A percentile compares a stretch with the other conserved stretches of the same genome.
These are phyloP conservation scores for Leptographium galeiforme DNA, from an alignment of 2,329 filamentous ascomycete genomes.

Conservation along the genomic window DNA sequence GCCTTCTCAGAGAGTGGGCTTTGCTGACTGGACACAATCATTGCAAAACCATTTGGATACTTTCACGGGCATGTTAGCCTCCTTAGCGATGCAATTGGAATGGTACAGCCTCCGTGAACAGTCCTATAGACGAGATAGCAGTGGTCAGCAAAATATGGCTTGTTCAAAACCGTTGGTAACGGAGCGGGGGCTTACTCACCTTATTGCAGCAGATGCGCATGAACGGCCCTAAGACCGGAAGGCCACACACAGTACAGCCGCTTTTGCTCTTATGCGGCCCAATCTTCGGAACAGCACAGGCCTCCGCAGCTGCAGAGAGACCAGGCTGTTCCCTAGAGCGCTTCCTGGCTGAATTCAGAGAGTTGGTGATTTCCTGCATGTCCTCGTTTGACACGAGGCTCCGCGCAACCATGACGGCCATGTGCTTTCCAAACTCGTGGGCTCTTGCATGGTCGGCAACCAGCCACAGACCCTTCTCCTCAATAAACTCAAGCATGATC, in stretches of 20 bases:
- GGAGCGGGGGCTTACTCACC: conserved; percentile 17
- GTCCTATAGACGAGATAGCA: conserved; percentile 16
- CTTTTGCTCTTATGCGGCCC: conserved; percentile 26
- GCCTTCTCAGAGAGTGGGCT: not conserved
- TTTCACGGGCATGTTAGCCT: conserved; percentile 22
- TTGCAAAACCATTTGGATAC: conserved; percentile 27
- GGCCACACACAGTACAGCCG: conserved; percentile 34
- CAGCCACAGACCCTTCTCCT: conserved; percentile 39
- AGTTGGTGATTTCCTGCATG: conserved; percentile 27
- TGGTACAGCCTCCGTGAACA: conserved; percentile 35
- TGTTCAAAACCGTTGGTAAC: not conserved
- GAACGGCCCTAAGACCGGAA: conserved; percentile 32
- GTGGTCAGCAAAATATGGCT: not conserved
- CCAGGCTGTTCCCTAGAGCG: conserved; percentile 10
- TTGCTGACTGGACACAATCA: conserved; percentile 18
- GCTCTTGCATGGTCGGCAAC: conserved; percentile 31
- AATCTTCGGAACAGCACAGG: not conserved
- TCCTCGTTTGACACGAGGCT: conserved; percentile 31
- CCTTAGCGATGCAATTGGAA: conserved; percentile 27
- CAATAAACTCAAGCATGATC: conserved; percentile 37
- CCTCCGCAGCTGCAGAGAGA: not conserved
- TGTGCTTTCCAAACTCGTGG: conserved; percentile 41
- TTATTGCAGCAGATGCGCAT: conserved; percentile 36
- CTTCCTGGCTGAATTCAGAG: conserved; percentile 16
- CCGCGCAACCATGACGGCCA: conserved; percentile 35